Conservation (phyloP, 2,329 filamentous ascomycete genomes). For the Chaetoscypha palmicola region DNA sequence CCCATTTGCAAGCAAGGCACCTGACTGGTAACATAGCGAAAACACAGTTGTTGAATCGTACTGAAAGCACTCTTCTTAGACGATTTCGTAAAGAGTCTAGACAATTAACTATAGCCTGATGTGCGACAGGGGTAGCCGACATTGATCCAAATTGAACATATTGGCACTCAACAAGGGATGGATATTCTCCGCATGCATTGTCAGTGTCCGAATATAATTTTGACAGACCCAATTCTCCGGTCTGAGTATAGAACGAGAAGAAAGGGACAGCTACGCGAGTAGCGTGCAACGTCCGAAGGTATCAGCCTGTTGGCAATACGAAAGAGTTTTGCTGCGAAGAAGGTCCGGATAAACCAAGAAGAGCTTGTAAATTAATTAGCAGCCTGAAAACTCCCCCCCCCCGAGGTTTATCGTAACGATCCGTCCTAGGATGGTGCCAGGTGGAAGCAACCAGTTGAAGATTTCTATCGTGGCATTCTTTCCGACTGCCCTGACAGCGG, state of each 20-base stretch:
- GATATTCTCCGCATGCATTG: neutral
- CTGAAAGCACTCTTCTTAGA: neutral
- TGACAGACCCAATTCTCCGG: neutral
- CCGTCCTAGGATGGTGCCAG: no score
- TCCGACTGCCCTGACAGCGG: no score
- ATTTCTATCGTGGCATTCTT: no score
- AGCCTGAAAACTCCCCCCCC: no score
- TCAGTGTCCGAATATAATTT: neutral
- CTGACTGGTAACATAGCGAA: neutral
- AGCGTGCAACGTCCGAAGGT: neutral
- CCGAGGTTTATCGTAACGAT: no score
- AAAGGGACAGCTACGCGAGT: neutral
- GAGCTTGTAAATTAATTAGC: neutral
- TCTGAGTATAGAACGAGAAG: neutral
- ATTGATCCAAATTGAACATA: slow-evolving; percentile 1
- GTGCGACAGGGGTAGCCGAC: neutral
- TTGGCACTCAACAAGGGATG: neutral
- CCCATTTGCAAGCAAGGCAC: neutral
- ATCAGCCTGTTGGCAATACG: neutral
- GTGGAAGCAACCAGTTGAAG: no score
- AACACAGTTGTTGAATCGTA: neutral
- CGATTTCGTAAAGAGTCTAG: neutral
- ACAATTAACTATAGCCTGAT: slow-evolving; percentile 1
- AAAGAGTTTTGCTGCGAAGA: neutral
- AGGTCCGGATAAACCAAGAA: neutral